phyloP scores from a whole-genome alignment of 768 basidiomycete species.

The Glaciozyma martinii region DNA sequence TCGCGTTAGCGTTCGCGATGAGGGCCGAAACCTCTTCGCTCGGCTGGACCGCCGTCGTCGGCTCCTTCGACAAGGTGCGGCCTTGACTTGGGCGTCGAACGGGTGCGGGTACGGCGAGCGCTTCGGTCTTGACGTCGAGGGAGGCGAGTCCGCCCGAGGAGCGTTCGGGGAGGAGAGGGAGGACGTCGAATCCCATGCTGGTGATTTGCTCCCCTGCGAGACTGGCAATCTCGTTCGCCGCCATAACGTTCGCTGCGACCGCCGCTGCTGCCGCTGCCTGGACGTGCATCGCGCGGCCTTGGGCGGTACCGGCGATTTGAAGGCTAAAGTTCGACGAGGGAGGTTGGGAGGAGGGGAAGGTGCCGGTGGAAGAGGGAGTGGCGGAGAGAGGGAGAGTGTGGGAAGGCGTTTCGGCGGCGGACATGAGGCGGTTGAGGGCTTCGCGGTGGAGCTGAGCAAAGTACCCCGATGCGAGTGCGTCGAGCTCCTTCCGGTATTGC shows the following conservation, averaged over 20 bases:
- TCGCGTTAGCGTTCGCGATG: neutral
- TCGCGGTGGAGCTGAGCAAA: slow-evolving; percentile 31
- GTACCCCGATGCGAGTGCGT: slow-evolving; percentile 30
- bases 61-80: neutral
- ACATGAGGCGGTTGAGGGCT: slow-evolving; percentile 19
- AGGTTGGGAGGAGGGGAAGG: neutral
- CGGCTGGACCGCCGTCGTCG: too few relatives aligned
- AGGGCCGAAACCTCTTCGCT: too few relatives aligned
- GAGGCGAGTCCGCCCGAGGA: neutral
- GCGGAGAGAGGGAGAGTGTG: neutral
- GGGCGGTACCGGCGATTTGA: neutral
- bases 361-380: neutral
- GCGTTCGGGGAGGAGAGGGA: neutral
- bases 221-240: slow-evolving; percentile 27
- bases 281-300: slow-evolving; percentile 26
- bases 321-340: slow-evolving; percentile 1
- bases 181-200: neutral
- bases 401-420: neutral
- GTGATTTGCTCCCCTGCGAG: slow-evolving; percentile 14
- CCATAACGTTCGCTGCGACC: slow-evolving; percentile 30
- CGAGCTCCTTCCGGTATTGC: slow-evolving; percentile 25
- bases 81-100: neutral
- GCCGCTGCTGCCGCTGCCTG: slow-evolving; percentile 30
- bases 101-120: neutral
- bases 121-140: neutral